Conservation (phyloP, 2,329 filamentous ascomycete genomes). For the Xylariomycetidae sp. region DNA sequence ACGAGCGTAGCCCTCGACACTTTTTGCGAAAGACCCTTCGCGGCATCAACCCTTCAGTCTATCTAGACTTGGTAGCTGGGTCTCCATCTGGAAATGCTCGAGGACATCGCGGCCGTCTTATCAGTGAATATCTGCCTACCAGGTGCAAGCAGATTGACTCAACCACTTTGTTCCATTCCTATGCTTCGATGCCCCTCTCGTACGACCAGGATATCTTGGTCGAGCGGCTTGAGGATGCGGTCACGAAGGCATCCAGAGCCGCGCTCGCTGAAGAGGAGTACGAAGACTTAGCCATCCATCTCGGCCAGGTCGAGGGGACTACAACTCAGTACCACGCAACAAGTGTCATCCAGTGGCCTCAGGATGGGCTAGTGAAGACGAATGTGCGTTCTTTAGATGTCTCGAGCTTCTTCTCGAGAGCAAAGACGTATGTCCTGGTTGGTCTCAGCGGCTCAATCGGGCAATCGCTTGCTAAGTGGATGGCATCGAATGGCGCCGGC, state of each 20-base stretch:
- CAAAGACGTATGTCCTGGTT: conserved; percentile 28
- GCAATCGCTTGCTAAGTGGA: conserved; percentile 26
- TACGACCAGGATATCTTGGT: conserved; percentile 1
- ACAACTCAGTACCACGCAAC: conserved; percentile 1
- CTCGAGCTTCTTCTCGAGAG: conserved; percentile 1
- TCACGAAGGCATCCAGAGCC: conserved; percentile 1
- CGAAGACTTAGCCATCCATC: conserved; percentile 3
- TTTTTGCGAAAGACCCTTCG: background rate
- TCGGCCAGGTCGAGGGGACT: background rate
- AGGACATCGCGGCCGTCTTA: background rate
- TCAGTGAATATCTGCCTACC: conserved; percentile 1
- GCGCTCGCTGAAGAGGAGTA: background rate
- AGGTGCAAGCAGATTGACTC: conserved; percentile 3
- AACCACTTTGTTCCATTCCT: background rate
- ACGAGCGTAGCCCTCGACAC: background rate
- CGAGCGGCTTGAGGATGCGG: conserved; percentile 3
- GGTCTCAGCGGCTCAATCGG: conserved; percentile 25
- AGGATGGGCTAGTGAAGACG: conserved; percentile 1
- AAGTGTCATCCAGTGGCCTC: conserved; percentile 6
- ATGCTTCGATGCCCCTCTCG: conserved; percentile 2
- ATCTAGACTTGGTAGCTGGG: conserved; percentile 3
- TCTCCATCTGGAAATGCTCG: background rate
- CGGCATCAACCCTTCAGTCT: conserved; percentile 1
- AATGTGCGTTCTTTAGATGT: conserved; percentile 2
- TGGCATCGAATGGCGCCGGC: conserved; percentile 25